Percentiles rank a stretch among this genome's conserved stretches.
Conservation (phyloP, 2,329 filamentous ascomycete species). For the Pezicula carpinea region DNA sequence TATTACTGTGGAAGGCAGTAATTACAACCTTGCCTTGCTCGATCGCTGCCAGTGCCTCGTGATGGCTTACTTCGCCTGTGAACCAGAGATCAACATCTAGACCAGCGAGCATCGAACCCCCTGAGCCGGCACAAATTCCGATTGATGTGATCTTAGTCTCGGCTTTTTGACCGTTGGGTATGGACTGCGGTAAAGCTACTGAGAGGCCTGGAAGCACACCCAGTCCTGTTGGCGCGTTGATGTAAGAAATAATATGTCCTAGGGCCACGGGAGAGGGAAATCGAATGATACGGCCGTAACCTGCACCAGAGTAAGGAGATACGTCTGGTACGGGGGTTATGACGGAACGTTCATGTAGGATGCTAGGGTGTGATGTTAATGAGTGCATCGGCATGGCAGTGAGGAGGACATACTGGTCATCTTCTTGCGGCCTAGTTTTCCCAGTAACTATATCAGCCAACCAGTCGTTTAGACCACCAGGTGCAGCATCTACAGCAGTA, state of each 20-base stretch:
- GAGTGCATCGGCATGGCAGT: neutral
- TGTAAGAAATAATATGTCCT: constrained; percentile 17
- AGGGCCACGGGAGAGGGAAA: constrained; percentile 22
- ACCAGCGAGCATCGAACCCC: constrained; percentile 68
- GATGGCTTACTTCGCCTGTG: constrained; percentile 90
- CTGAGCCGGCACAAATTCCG: constrained; percentile 87
- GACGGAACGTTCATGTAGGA: constrained; percentile 12
- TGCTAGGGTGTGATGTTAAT: neutral
- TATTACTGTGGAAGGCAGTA: constrained; percentile 88
- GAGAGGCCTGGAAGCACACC: constrained; percentile 15
- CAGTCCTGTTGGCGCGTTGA: constrained; percentile 15
- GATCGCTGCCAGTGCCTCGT: constrained; percentile 81
- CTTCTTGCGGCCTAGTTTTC: constrained; percentile 22
- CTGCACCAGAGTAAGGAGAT: constrained; percentile 21
- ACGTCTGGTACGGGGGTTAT: constrained; percentile 23
- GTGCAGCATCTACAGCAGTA: constrained; percentile 86
- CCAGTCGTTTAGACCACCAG: constrained; percentile 87
- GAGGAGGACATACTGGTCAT: constrained; percentile 8
- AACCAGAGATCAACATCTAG: constrained; percentile 75
- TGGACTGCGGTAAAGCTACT: constrained; percentile 26
- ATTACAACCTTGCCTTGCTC: constrained; percentile 81
- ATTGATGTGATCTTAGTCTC: constrained; percentile 56
- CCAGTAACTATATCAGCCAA: constrained; percentile 79
- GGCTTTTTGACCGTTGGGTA: constrained; percentile 11
- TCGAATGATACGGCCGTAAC: constrained; percentile 28